Evolutionary conservation across 345 rosid genomes (phyloP), one percentile per base, ranked within the genome.

Genomic region (Populus alba): DNA sequence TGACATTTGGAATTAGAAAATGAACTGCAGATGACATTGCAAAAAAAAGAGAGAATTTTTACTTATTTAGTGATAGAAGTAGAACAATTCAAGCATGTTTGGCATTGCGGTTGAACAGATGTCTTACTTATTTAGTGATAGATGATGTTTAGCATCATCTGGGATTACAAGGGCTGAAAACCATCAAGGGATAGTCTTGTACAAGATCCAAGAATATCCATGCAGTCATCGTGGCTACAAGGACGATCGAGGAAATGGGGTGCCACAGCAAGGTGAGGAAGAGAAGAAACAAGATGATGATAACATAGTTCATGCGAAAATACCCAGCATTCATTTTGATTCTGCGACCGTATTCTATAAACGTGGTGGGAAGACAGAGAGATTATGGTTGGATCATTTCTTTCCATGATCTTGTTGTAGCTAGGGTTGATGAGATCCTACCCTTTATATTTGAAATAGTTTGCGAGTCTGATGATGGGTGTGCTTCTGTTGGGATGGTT

Each of bases 131-230:
- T 27, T 27, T 27, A 27, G 27, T 27, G 27, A 27, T 27, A 27
- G 27, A 27, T 27, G 27, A 27, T 27, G 27, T 27, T 25, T 27
- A 27, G 79, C 15, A 20, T 85, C 75, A 59, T 91, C 91, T 51
- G 85, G 82, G 31, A 94, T 70, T 68, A 76, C 78, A 13, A 69
- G 37, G 39, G 37, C 90, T 90, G 39, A 61, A 67, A 37, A 90
- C 17, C 67, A 81, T 37, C 25, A 90, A 45, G 0, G 92, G 89
- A 59, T 74, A 86, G 45, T 89, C 88, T 0, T 90, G 79, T 57
- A 86, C 73, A 69, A 88, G 87, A 82, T 87, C 91, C 10, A 91
- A 82, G 85, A 84, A 91, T 68, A 87, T 23, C 94, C 94, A 89
- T 3, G 87, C 81, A 38, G 76, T 55, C 78, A 88, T 79, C 89